A percentile compares a stretch with the other conserved stretches of the same genome.
Conservation (phyloP, 2,329 filamentous ascomycete genomes). For the Geosmithia flava region DNA sequence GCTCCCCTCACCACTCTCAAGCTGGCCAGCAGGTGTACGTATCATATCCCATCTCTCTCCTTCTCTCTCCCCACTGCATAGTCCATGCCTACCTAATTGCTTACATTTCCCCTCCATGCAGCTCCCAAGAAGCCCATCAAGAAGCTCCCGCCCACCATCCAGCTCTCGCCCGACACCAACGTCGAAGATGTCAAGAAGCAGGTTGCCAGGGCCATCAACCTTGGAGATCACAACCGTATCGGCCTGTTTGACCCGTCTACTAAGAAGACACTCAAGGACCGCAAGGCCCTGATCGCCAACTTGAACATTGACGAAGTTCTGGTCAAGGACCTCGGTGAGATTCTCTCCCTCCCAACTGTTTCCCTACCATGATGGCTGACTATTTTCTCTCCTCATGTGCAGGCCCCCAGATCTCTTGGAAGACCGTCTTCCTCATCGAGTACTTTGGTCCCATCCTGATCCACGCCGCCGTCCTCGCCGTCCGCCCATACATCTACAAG, state of each 20-base stretch:
- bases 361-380: neutral
- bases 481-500: constrained; percentile 53
- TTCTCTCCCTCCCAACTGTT: neutral
- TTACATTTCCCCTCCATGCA: constrained; percentile 6
- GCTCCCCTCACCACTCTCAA: constrained; percentile 21
- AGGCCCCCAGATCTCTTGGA: constrained; percentile 88
- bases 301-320: constrained; percentile 49
- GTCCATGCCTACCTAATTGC: neutral
- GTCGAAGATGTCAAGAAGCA: constrained; percentile 47
- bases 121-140: constrained; percentile 38
- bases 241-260: constrained; percentile 48
- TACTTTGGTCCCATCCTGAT: constrained; percentile 87
- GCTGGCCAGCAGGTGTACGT: constrained; percentile 21
- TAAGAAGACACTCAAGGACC: constrained; percentile 52
- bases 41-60: neutral
- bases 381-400: neutral
- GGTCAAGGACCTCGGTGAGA: constrained; percentile 83
- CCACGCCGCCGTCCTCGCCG: constrained; percentile 60
- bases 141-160: constrained; percentile 38
- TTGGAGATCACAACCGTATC: constrained; percentile 47
- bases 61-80: neutral
- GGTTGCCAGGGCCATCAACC: constrained; percentile 36
- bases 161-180: constrained; percentile 36
- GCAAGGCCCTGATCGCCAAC: constrained; percentile 37
- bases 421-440: constrained; percentile 88